These are phyloP conservation scores for Stemphylium lycopersici DNA, from an alignment of 2,329 filamentous ascomycete species.

Conservation along the genomic window DNA sequence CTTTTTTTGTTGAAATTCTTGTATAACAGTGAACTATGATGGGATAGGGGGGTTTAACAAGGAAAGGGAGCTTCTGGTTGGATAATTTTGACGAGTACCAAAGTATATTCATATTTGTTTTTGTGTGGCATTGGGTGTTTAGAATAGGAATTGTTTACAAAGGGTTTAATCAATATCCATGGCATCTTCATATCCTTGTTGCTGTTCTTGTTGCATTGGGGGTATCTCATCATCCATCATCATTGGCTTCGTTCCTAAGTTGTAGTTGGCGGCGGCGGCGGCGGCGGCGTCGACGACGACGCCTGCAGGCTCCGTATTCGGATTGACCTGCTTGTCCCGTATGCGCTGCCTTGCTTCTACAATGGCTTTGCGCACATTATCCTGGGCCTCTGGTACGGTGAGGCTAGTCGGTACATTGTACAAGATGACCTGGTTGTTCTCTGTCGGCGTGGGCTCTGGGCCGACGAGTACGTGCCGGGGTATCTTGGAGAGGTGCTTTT, in stretches of 20 bases:
- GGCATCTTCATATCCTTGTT: conserved; percentile 60
- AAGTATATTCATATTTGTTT: neutral
- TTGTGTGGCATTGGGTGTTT: neutral
- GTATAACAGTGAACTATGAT: neutral
- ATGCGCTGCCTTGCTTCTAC: conserved; percentile 75
- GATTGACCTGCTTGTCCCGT: conserved; percentile 62
- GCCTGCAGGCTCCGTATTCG: conserved; percentile 39
- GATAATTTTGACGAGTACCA: conserved; percentile 3
- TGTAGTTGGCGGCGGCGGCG: conserved; percentile 3
- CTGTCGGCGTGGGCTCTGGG: conserved; percentile 52
- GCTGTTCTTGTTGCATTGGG: conserved; percentile 11
- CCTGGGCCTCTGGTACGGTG: conserved; percentile 73
- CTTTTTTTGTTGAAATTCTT: no score
- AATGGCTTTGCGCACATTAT: conserved; percentile 79
- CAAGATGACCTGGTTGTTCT: conserved; percentile 73
- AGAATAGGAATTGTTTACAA: neutral
- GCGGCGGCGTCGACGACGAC: conserved; percentile 6
- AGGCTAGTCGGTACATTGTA: conserved; percentile 81
- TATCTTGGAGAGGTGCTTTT: conserved; percentile 75
- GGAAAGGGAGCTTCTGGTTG: neutral
- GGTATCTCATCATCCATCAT: conserved; percentile 12
- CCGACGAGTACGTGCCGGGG: conserved; percentile 70
- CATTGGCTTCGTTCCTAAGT: neutral
- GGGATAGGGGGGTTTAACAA: neutral
- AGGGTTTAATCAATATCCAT: conserved; percentile 68